Evolutionary conservation across 208 protist genomes (phyloP), one percentile per base, ranked within the genome.

Genomic region (Acanthamoeba royreba): DNA sequence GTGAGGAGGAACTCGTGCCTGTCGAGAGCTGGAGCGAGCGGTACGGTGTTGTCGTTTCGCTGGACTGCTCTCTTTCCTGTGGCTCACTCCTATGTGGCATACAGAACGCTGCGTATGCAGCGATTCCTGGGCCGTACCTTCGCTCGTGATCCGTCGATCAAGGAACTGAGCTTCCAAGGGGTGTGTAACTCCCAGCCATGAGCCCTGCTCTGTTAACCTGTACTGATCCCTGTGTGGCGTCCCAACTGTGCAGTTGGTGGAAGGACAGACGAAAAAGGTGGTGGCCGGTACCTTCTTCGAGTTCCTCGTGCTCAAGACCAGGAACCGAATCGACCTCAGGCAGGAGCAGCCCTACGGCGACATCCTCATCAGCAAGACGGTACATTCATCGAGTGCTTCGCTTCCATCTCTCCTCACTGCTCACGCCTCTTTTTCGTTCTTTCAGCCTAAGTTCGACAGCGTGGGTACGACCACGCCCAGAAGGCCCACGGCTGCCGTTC

Each of bases 221-320:
- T n/a, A n/a, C n/a, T n/a, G n/a, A n/a, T n/a, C n/a, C 9, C 17
- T 19, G 17, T 9, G 4, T 42, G 17, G 38, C 15, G 35, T 9
- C 2, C 66, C 1, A 58, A 4, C 19, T n/a, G n/a, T n/a, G 38
- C 87, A 92, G 47, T 15, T 92, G 58, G 87, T 92, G 87, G 87
- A 31, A 13, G 87, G 61, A 2, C 52, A 92, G 87, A 38, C 52
- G 45, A 92, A 95, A 52, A 86, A 94, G 40, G 55, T 83, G 0
- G 96, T 95, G 0, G 95, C 95, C 46, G 92, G 95, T 40, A 93
- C 47, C n/a, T 97, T 97, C 72, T 96, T 95, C 72, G 96, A 97
- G 94, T 49, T 97, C 22, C 79, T 97, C 0, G 93, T 97, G n/a
- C 85, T 97, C 13, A 96, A 96, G 63, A 96, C 94, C 25, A 87